Evolutionary conservation across 139 green algal genomes (phyloP).

Genomic region (Diplosphaera chodatii): DNA sequence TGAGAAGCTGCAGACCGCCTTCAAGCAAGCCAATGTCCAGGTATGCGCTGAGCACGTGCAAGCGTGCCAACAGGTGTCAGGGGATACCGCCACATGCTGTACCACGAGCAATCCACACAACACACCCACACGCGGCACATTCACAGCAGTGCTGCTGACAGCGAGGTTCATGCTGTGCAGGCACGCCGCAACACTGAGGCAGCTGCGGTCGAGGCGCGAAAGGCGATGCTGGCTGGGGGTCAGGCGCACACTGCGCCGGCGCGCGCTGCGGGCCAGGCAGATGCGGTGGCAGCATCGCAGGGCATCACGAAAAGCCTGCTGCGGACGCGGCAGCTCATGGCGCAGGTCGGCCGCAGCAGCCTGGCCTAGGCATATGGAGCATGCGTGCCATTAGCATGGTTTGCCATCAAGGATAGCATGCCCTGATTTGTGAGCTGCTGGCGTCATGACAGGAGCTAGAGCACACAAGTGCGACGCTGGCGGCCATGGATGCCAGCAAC

Average conservation of each 20-base stretch:
- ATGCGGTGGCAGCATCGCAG: constrained; percentile 33
- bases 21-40: constrained; percentile 4
- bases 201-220: constrained; percentile 7
- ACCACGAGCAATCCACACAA: no score
- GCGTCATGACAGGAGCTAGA: constrained; percentile 67
- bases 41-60: background rate
- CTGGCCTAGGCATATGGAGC: no score
- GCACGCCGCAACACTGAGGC: constrained; percentile 3
- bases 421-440: no score
- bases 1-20: constrained; percentile 15
- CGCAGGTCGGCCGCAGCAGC: constrained; percentile 13
- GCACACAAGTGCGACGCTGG: constrained; percentile 58
- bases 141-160: no score
- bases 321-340: constrained; percentile 51
- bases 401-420: no score
- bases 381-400: no score
- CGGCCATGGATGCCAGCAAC: constrained; percentile 53
- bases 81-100: no score
- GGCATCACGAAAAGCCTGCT: constrained; percentile 60
- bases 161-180: background rate
- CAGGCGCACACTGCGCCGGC: constrained; percentile 22
- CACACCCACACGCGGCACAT: no score
- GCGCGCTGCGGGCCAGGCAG: constrained; percentile 35
- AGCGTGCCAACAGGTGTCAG: background rate
- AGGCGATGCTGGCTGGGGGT: constrained; percentile 20